Conservation (phyloP, 1,284 basidiomycete genomes). For the Cutaneotrichosporon sp. region DNA sequence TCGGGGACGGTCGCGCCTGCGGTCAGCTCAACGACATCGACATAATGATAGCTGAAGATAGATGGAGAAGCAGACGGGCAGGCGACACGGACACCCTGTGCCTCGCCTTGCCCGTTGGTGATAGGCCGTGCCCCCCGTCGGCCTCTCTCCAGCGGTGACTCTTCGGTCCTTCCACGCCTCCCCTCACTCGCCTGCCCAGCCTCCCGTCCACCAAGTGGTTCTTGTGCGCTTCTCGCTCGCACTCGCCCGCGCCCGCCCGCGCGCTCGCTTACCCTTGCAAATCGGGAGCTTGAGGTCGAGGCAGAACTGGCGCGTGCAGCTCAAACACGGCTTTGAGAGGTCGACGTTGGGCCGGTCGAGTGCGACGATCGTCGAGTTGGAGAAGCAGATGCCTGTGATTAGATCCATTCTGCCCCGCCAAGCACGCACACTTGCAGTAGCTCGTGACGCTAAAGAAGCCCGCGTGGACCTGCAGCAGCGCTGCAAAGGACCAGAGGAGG, state of each 20-base stretch:
- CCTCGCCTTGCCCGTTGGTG: too few species aligned
- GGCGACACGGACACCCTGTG: too few species aligned
- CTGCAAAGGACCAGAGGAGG: conserved; percentile 8
- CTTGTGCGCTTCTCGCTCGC: not conserved
- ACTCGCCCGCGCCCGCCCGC: not conserved
- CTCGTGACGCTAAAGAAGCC: conserved; percentile 40
- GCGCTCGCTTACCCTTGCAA: conserved; percentile 56
- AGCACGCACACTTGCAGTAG: conserved; percentile 53
- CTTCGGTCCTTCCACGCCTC: too few species aligned
- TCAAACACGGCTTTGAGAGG: conserved; percentile 82
- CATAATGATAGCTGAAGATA: too few species aligned
- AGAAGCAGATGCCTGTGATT: conserved; percentile 79
- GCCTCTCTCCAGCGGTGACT: too few species aligned
- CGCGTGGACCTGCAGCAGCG: conserved; percentile 18
- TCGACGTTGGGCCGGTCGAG: conserved; percentile 73
- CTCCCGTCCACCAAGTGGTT: too few species aligned
- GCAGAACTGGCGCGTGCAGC: conserved; percentile 94
- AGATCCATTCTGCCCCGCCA: not conserved
- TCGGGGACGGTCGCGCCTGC: conserved; percentile 78
- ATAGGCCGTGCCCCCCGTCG: too few species aligned
- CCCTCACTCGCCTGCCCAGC: not conserved
- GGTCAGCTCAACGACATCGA: too few species aligned
- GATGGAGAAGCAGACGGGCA: too few species aligned
- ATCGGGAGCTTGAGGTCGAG: conserved; percentile 86
- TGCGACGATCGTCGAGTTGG: conserved; percentile 83